Evolutionary conservation across 306 rosid species (phyloP), one percentile per base, ranked within the genome.

Genomic region (Abrus pulchellus): DNA sequence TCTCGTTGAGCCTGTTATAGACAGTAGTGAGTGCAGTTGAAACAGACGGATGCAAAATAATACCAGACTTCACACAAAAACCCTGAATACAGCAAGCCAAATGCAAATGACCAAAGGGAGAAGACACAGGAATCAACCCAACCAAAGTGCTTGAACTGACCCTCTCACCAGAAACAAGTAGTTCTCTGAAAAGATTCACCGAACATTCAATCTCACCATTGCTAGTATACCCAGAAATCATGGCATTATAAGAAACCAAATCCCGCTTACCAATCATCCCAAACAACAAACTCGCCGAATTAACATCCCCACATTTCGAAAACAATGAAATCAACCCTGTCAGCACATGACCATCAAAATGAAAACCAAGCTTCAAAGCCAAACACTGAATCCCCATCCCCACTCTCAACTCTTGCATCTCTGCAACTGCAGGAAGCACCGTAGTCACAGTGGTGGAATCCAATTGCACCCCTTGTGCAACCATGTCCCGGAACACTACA

Each of bases 311-410:
- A 49, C 96, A 92, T 82, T 95, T 95, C 6, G 98, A 87, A 76
- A 90, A 92, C 85, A 95, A 69, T 0, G 98, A 93, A 80, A 93
- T 83, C 89, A 95, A 90, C 54, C 98, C 98, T 0, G 98, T 95
- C 47, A 89, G 41, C 64, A 92, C 94, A 64, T 85, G 85, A 64
- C 33, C 89, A 86, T 86, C 89, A 72, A 48, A 77, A 76, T 88
- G 86, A 83, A 89, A 85, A 69, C 97, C 98, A 3, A 72, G 40
- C 80, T 95, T 95, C 75, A 89, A 67, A 83, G 92, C 90, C 78
- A 93, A 72, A 47, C 94, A 85, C 47, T 95, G 99, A 81, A 92
- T 80, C 77, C 85, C 84, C 91, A 77, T 87, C 68, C 97, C 98
- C 32, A 84, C 78, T 62, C 76, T 68, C 86, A 87, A 79, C 79